A percentile compares a stretch with the other conserved stretches of the same genome.
Conservation (phyloP, 768 basidiomycete species). For the Rhodotorula sphaerocarpa region DNA sequence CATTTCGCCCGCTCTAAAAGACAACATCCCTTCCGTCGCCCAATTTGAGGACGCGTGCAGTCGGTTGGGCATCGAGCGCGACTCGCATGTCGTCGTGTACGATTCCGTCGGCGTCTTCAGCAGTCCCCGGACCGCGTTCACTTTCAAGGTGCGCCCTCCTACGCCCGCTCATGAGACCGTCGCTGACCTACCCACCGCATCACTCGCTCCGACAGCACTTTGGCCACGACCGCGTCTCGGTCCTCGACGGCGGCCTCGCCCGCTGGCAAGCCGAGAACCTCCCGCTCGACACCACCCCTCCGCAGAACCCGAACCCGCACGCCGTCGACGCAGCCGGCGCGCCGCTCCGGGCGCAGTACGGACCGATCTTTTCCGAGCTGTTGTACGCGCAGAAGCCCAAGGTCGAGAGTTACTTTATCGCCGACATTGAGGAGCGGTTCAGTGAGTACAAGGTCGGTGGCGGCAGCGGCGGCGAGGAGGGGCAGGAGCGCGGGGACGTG, state of each 20-base stretch:
- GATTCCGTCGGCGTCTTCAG: slow-evolving; percentile 87
- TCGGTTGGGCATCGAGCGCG: slow-evolving; percentile 59
- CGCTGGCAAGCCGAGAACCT: slow-evolving; percentile 47
- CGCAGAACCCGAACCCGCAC: slow-evolving; percentile 22
- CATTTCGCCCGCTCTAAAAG: too few relatives aligned
- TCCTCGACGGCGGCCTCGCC: slow-evolving; percentile 78
- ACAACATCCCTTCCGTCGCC: slow-evolving; percentile 78
- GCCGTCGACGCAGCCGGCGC: background rate
- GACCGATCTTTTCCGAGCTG: slow-evolving; percentile 17
- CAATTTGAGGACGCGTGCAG: slow-evolving; percentile 56
- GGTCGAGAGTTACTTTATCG: slow-evolving; percentile 31
- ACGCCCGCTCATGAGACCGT: background rate
- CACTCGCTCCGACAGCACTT: slow-evolving; percentile 55
- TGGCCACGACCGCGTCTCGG: slow-evolving; percentile 73
- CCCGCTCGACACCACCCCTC: slow-evolving; percentile 4
- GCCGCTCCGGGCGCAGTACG: background rate
- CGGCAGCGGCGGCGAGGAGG: too few relatives aligned
- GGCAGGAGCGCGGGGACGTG: slow-evolving; percentile 11
- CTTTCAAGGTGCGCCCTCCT: slow-evolving; percentile 58
- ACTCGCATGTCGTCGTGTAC: slow-evolving; percentile 79
- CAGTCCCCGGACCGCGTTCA: slow-evolving; percentile 83
- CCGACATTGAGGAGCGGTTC: slow-evolving; percentile 47
- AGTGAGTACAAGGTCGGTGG: slow-evolving; percentile 20
- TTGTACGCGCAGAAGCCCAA: slow-evolving; percentile 20
- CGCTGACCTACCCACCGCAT: too few relatives aligned